Conservation (phyloP, 1,139 yeast genomes). For the Lodderomyces metapsilosis region DNA sequence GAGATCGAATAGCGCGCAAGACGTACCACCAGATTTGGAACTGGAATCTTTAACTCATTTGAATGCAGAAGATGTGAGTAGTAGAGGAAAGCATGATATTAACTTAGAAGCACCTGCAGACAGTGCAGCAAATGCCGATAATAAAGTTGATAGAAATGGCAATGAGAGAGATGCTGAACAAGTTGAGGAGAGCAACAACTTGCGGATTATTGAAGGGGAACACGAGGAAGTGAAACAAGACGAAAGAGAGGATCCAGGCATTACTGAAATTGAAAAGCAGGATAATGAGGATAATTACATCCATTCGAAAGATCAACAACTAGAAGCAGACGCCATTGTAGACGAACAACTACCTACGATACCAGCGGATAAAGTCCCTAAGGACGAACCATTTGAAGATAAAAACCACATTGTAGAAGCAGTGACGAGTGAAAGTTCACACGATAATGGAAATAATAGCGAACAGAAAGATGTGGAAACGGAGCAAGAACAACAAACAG, state of each 20-base stretch:
- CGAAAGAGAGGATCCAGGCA: not conserved
- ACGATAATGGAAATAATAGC: slow-evolving; percentile 13
- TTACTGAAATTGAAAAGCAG: not conserved
- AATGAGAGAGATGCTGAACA: not conserved
- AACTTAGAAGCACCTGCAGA: not conserved
- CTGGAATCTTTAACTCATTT: slow-evolving; percentile 7
- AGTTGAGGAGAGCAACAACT: not conserved
- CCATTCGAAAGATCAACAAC: slow-evolving; percentile 7
- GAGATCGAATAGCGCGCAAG: not conserved
- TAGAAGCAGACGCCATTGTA: slow-evolving; percentile 6
- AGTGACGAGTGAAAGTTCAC: slow-evolving; percentile 10
- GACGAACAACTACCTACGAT: slow-evolving; percentile 5
- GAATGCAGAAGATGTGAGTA: slow-evolving; percentile 7
- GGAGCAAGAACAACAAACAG: not conserved
- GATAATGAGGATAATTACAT: slow-evolving; percentile 1
- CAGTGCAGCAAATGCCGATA: slow-evolving; percentile 1
- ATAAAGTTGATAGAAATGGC: not conserved
- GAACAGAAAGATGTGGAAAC: slow-evolving; percentile 22
- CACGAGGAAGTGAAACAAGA: slow-evolving; percentile 1
- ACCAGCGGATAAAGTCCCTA: not conserved
- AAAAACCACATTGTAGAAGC: slow-evolving; percentile 5
- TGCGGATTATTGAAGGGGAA: not conserved
- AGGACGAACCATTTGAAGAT: slow-evolving; percentile 8
- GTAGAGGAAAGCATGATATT: slow-evolving; percentile 3
- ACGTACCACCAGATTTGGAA: slow-evolving; percentile 5